phyloP scores from a whole-genome alignment of 352 stramenopile species.

The Globisporangium takayamanum region DNA sequence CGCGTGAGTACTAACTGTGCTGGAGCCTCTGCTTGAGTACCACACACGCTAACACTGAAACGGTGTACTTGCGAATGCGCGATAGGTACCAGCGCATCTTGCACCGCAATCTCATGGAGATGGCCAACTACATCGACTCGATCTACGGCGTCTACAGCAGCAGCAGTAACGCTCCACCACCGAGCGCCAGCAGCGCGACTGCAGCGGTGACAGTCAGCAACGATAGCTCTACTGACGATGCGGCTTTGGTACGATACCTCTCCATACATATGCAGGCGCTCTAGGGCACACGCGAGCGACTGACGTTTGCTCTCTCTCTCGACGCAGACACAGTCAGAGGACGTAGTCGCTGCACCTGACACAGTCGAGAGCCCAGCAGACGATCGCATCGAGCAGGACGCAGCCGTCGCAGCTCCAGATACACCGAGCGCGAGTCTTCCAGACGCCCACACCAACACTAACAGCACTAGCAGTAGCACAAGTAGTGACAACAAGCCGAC shows the following conservation, averaged over 20 bases:
- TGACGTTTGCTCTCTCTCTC: neutral
- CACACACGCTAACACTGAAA: too few relatives aligned
- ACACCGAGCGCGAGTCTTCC: too few relatives aligned
- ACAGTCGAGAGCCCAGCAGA: neutral
- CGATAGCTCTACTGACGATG: neutral
- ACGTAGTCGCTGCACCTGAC: neutral
- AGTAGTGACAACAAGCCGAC: constrained; percentile 12
- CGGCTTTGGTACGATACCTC: neutral
- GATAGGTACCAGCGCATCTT: constrained; percentile 64
- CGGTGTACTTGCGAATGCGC: neutral
- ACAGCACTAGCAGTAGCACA: neutral
- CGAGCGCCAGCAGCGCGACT: neutral
- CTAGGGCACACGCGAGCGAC: too few relatives aligned
- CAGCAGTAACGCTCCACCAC: neutral
- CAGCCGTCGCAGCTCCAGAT: too few relatives aligned
- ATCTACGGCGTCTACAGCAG: constrained; percentile 72
- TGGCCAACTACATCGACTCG: constrained; percentile 75
- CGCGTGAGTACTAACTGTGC: constrained; percentile 29
- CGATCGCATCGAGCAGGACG: too few relatives aligned
- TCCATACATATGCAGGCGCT: neutral
- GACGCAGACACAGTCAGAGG: neutral
- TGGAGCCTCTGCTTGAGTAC: too few relatives aligned
- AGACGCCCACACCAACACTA: too few relatives aligned
- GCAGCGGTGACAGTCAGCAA: neutral
- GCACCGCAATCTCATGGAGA: constrained; percentile 72